Evolutionary conservation across 2,329 filamentous ascomycete species (phyloP), one percentile per base, ranked within the genome.

Genomic region (Cercospora zeae-maydis): DNA sequence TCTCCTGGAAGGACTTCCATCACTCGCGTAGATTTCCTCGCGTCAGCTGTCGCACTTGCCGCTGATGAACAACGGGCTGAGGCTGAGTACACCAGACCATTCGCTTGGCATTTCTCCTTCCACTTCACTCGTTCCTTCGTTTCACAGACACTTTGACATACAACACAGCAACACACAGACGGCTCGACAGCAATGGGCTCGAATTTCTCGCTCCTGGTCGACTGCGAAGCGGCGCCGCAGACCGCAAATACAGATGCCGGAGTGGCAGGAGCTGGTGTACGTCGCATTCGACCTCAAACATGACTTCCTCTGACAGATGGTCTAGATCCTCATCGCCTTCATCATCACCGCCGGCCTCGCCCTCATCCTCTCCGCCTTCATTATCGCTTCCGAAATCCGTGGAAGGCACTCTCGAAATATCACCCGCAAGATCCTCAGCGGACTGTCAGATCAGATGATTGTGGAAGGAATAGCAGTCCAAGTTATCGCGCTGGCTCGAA

Each of bases 391-490:
- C 61, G 84, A 86, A 64, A 73, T 80, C 19, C 72, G 79, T 31
- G 78, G 76, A 61, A 79, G 78, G 58, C 78, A 79, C 10, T 82
- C 75, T 0, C 76, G 83, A 19, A 79, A 80, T 47, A 83, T 89
- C 56, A 79, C 81, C 19, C 85, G 87, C 57, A 88, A 88, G 72
- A 79, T 90, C 2, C 82, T 90, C 54, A 84, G 83, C 71, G 82
- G 84, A 65, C 86, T 88, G 76, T 86, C 83, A 16, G 87, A 90
- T 75, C 86, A 89, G 71, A 86, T 89, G 74, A 86, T 89, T 73
- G 78, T 89, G 59, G 86, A 86, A 16, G 86, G 87, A 42, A 88
- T 89, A 72, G 86, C 84, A n/a, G 84, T 90, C 61, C 86, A 89
- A 72, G 80, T 79, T 61, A 80, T 89, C 24, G 87, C 84, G 0